Evolutionary conservation across 2,329 filamentous ascomycete genomes (phyloP).

Genomic region (Aspergillus novofumigatus): DNA sequence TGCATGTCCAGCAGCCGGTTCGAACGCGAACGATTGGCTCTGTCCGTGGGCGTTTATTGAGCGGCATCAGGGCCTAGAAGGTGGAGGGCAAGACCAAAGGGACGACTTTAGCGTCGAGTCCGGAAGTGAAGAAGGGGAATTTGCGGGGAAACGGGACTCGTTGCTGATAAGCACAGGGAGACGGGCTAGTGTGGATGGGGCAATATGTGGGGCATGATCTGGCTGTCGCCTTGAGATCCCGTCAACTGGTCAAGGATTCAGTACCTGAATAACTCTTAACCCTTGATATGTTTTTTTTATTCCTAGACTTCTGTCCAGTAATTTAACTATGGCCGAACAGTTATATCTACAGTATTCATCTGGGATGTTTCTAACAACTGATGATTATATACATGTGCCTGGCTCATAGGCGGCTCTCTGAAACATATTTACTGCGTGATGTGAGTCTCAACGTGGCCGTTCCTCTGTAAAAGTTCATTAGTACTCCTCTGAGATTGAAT

Average conservation of each 20-base stretch:
- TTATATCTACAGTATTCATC: not conserved
- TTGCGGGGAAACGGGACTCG: not conserved
- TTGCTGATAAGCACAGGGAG: not conserved
- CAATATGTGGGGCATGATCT: not conserved
- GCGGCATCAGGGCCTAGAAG: slow-evolving; percentile 15
- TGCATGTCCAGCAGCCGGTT: slow-evolving; percentile 31
- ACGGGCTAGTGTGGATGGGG: not conserved
- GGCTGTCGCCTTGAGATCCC: not conserved
- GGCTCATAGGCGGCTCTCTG: not conserved
- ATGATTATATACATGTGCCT: not conserved
- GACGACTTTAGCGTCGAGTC: not conserved
- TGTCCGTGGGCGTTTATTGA: slow-evolving; percentile 20
- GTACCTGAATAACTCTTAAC: too few relatives aligned
- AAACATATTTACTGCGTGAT: not conserved
- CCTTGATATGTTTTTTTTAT: too few relatives aligned
- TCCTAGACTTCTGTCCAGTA: too few relatives aligned
- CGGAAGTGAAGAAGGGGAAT: not conserved
- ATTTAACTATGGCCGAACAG: too few relatives aligned
- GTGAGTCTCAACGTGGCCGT: slow-evolving; percentile 6
- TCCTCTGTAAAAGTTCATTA: not conserved
- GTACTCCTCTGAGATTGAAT: not conserved
- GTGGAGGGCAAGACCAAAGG: not conserved
- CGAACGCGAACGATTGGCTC: slow-evolving; percentile 28
- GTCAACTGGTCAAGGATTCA: not conserved
- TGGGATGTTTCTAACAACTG: not conserved